Percentiles rank a stretch among this genome's conserved stretches.
phyloP scores from a whole-genome alignment of 495 filamentous ascomycete species.

The Annulohypoxylon bovei region DNA sequence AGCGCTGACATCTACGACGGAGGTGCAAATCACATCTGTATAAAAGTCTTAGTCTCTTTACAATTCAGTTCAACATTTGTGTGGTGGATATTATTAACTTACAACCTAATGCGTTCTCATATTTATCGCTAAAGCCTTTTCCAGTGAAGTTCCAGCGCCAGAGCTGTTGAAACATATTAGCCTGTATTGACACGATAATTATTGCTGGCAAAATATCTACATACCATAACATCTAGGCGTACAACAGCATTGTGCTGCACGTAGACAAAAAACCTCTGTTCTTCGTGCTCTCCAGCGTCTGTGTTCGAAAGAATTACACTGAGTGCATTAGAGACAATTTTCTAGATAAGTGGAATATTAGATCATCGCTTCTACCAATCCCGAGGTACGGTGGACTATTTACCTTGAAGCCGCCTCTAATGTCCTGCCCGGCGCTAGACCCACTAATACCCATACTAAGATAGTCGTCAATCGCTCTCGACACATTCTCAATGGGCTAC shows the following conservation, averaged over 20 bases:
- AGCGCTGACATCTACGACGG: neutral
- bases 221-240: neutral
- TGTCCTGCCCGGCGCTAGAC: neutral
- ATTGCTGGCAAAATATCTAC: neutral
- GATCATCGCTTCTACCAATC: neutral
- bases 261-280: neutral
- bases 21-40: neutral
- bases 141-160: neutral
- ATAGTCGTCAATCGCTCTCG: neutral
- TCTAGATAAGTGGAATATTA: neutral
- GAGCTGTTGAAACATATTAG: neutral
- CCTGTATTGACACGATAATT: neutral
- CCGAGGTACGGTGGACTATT: too few relatives aligned
- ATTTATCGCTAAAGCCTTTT: neutral
- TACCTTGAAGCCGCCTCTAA: neutral
- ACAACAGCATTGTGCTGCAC: neutral
- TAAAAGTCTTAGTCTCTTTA: neutral
- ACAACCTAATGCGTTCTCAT: neutral
- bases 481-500: neutral
- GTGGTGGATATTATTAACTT: neutral
- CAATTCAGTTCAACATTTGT: neutral
- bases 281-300: neutral
- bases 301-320: neutral
- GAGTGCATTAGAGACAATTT: neutral
- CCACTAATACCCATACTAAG: neutral